Evolutionary conservation across 2,329 filamentous ascomycete genomes (phyloP).

Genomic region (Akanthomyces dipterigenus): DNA sequence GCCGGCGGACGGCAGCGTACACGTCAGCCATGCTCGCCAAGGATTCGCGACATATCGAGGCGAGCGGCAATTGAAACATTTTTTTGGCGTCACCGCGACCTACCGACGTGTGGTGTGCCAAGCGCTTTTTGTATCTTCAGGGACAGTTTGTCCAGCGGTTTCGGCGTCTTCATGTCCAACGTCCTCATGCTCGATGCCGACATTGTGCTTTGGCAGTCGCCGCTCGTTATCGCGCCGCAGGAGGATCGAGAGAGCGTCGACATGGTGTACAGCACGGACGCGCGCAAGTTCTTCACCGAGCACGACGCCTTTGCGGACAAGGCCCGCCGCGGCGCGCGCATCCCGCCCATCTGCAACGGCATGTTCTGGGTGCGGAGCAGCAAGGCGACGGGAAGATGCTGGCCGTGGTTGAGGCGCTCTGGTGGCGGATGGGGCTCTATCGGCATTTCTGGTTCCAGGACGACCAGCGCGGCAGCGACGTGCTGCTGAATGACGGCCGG

Average conservation of each 20-base stretch:
- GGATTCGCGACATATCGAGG: background rate
- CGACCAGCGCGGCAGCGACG: background rate
- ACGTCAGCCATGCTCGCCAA: background rate
- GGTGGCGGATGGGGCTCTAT: background rate
- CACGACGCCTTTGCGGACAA: background rate
- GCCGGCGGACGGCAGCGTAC: background rate
- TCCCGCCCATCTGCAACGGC: slow-evolving; percentile 4
- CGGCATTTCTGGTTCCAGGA: background rate
- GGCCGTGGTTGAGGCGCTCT: background rate
- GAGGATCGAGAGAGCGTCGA: background rate
- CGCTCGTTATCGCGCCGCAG: background rate
- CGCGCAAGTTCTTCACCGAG: background rate
- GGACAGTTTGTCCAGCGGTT: background rate
- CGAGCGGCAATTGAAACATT: background rate
- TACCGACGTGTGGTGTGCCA: background rate
- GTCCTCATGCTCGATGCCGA: slow-evolving; percentile 2
- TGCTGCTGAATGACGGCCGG: slow-evolving; percentile 1
- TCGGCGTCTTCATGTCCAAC: background rate
- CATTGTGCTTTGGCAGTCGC: background rate
- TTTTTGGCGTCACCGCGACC: background rate
- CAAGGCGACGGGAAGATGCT: background rate
- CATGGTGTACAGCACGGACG: background rate
- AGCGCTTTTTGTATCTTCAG: background rate
- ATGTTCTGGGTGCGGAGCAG: slow-evolving; percentile 1
- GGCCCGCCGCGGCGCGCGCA: background rate